Conservation (phyloP, 2,329 filamentous ascomycete species). For the Cryphonectria radicalis region DNA sequence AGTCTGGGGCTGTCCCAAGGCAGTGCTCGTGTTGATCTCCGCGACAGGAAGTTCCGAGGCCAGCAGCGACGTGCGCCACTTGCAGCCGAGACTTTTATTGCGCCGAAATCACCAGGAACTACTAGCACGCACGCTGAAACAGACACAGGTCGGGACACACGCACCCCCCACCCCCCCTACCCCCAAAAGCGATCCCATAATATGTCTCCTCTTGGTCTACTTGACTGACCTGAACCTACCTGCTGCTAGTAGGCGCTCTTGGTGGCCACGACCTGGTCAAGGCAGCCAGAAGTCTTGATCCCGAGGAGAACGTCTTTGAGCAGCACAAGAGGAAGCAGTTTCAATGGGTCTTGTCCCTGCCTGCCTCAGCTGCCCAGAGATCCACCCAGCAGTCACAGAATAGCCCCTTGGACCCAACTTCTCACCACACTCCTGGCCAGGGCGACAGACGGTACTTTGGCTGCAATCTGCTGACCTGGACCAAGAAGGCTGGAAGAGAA, state of each 20-base stretch:
- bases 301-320: slow-evolving; percentile 41
- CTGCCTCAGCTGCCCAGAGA: slow-evolving; percentile 32
- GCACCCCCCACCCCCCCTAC: neutral
- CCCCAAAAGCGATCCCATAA: neutral
- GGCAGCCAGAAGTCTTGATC: slow-evolving; percentile 24
- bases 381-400: slow-evolving; percentile 12
- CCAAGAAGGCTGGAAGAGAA: slow-evolving; percentile 35
- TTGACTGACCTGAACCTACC: neutral
- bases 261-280: slow-evolving; percentile 26
- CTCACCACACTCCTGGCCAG: neutral
- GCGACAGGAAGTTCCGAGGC: slow-evolving; percentile 25
- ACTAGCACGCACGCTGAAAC: neutral
- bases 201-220: neutral
- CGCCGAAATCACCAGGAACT: slow-evolving; percentile 10
- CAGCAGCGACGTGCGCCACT: slow-evolving; percentile 25
- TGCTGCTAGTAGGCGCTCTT: slow-evolving; percentile 16
- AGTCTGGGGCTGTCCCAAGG: slow-evolving; percentile 17
- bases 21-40: slow-evolving; percentile 5
- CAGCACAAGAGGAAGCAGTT: slow-evolving; percentile 55
- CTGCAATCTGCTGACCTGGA: slow-evolving; percentile 51
- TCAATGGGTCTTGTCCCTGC: slow-evolving; percentile 52
- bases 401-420: slow-evolving; percentile 3
- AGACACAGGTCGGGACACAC: slow-evolving; percentile 5
- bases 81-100: slow-evolving; percentile 27
- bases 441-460: slow-evolving; percentile 31